Conservation (phyloP, 2,329 filamentous ascomycete genomes). For the Hypoxylon sp. region DNA sequence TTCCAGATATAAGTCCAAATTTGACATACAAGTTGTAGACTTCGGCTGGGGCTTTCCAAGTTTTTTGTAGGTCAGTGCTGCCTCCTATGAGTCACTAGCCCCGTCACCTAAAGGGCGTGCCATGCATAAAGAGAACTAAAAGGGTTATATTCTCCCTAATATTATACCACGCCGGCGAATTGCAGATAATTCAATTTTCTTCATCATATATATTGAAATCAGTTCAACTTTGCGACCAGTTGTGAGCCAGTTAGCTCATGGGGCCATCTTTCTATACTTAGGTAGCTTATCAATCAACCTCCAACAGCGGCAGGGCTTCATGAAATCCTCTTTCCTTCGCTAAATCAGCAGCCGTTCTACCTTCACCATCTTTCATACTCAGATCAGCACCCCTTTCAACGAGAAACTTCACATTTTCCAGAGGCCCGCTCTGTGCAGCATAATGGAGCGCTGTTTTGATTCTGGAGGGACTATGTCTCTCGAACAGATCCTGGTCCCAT, state of each 20-base stretch:
- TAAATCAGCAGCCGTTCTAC: background rate
- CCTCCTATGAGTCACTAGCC: conserved; percentile 20
- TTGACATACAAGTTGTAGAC: background rate
- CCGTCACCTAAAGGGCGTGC: conserved; percentile 14
- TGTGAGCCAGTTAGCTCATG: conserved; percentile 13
- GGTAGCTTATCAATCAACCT: background rate
- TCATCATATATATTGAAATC: background rate
- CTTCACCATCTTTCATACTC: conserved; percentile 1
- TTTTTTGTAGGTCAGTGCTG: conserved; percentile 2
- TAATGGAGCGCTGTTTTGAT: background rate
- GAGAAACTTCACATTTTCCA: conserved; percentile 2
- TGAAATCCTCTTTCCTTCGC: background rate
- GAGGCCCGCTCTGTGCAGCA: background rate
- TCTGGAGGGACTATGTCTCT: background rate
- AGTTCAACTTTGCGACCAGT: conserved; percentile 5
- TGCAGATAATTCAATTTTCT: background rate
- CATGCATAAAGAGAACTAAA: background rate
- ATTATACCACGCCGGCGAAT: background rate
- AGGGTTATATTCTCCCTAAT: background rate
- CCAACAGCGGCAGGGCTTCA: conserved; percentile 4
- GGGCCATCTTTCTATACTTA: background rate
- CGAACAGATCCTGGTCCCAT: background rate
- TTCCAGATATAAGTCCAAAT: background rate
- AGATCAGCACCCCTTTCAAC: conserved; percentile 3
- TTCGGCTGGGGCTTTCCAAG: background rate